These are phyloP conservation scores for Morella rubra DNA, from an alignment of 306 rosid genomes.

Conservation along the genomic window DNA sequence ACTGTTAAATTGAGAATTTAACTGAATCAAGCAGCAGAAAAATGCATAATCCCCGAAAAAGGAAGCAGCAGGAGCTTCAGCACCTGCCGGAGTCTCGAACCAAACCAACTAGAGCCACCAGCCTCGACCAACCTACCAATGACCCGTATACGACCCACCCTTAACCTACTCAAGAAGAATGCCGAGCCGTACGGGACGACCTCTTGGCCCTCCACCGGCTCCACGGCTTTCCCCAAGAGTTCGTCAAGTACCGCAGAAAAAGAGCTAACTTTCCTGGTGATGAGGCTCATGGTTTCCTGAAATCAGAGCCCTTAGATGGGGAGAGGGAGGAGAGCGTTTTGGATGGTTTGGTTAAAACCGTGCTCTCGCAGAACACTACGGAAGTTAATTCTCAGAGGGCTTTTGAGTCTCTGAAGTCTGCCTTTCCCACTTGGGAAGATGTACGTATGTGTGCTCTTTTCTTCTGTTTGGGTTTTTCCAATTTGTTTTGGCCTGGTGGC, in stretches of 20 bases:
- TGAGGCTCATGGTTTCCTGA: slow-evolving; percentile 1
- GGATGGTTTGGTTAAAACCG: slow-evolving; percentile 78
- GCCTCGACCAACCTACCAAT: slow-evolving; percentile 3
- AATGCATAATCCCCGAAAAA: slow-evolving; percentile 45
- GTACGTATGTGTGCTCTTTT: slow-evolving; percentile 24
- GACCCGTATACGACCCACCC: slow-evolving; percentile 59
- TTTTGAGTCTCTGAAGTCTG: slow-evolving; percentile 70
- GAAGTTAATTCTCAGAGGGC: slow-evolving; percentile 66
- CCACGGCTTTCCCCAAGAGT: slow-evolving; percentile 74
- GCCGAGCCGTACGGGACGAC: slow-evolving; percentile 60
- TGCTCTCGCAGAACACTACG: slow-evolving; percentile 88
- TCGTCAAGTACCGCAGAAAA: slow-evolving; percentile 63
- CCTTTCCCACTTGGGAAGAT: slow-evolving; percentile 64
- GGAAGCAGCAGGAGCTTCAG: slow-evolving; percentile 34
- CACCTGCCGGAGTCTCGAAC: slow-evolving; percentile 3
- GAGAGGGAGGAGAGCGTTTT: slow-evolving; percentile 54
- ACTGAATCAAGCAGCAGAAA: background rate
- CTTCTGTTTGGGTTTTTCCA: background rate
- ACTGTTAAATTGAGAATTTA: background rate
- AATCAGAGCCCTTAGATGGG: slow-evolving; percentile 25
- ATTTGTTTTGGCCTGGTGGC: background rate
- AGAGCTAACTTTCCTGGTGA: slow-evolving; percentile 1
- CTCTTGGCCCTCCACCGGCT: slow-evolving; percentile 65
- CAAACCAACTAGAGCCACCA: slow-evolving; percentile 26
- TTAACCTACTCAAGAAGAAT: slow-evolving; percentile 58